Evolutionary conservation across 2,329 filamentous ascomycete species (phyloP).

Genomic region (Monosporascus ibericus): DNA sequence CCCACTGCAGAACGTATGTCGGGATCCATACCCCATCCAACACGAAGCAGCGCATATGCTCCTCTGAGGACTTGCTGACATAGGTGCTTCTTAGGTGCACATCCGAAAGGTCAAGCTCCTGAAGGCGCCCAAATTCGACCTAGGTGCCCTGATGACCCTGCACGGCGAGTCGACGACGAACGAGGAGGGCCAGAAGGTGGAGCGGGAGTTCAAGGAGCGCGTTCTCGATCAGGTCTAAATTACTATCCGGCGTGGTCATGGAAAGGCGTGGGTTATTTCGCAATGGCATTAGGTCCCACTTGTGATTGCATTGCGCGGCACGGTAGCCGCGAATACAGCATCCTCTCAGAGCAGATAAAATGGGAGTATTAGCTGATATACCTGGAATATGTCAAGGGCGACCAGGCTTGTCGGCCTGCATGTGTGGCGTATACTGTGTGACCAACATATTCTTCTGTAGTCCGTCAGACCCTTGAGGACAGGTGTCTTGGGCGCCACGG

Average conservation of each 20-base stretch:
- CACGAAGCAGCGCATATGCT: background rate
- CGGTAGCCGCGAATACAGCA: slow-evolving; percentile 32
- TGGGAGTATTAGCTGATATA: slow-evolving; percentile 31
- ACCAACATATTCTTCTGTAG: too few relatives aligned
- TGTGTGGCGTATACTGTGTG: background rate
- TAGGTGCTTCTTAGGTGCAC: slow-evolving; percentile 66
- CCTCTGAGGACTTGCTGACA: slow-evolving; percentile 28
- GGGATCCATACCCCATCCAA: slow-evolving; percentile 10
- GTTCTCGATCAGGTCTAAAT: slow-evolving; percentile 90
- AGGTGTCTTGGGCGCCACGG: too few relatives aligned
- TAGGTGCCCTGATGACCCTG: slow-evolving; percentile 89
- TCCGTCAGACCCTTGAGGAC: too few relatives aligned
- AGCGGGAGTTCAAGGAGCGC: slow-evolving; percentile 98
- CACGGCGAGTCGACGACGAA: slow-evolving; percentile 96
- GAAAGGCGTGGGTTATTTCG: slow-evolving; percentile 40
- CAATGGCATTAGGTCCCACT: slow-evolving; percentile 41
- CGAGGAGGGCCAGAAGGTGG: slow-evolving; percentile 96
- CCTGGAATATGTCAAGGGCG: slow-evolving; percentile 16
- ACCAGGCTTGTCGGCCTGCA: slow-evolving; percentile 1
- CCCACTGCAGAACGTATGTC: slow-evolving; percentile 94
- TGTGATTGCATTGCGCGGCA: slow-evolving; percentile 42
- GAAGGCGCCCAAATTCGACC: slow-evolving; percentile 98
- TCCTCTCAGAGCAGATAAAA: slow-evolving; percentile 28
- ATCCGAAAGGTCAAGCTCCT: slow-evolving; percentile 99
- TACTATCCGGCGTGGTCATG: slow-evolving; percentile 33